Base-by-base conservation (phyloP, 306 rosid genomes). In the Trichosanthes truncata region DNA sequence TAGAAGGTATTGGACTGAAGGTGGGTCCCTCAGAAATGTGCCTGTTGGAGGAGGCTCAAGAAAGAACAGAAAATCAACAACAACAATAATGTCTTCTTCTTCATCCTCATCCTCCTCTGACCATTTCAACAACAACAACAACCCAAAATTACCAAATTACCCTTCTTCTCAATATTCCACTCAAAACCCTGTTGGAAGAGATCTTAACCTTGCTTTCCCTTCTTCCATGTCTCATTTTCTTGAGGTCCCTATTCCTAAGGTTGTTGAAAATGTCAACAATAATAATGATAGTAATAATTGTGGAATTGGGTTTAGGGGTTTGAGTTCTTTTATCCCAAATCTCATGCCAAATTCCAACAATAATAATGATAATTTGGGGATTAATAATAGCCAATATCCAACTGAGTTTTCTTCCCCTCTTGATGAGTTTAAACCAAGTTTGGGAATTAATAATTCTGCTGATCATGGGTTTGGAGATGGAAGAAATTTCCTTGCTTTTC, bases 1-100 rank as follows among this genome's bases (percentile, higher is more conserved):
- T 76, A 86, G 91, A 84, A 87, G 96, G 87, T 93, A 93, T 49
- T 93, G 97, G 97, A 93, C 96, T 31, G 88, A 88, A 71, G 94
- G 94, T 59, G 96, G 97, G 14, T 85, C 93, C 49, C 86, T 93
- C 33, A 83, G 97, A 79, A 93, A 86, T 87, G 86, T 93, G 43
- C 97, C 97, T 5, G 94, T 93, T 0, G 97, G 97, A 1, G 97
- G 97, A 3, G 93, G 89, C 0, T 84, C 68, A 31, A 61, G 68
- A 61, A 61, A 61, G 68, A 61, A 31, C 9, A 29, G 38, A 31
- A 61, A 61, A 13, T 5, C 67, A 26, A 0, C 67, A 60, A 4
- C 66, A 59, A 25, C 29, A 56, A 56, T 3, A n/a, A 2, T 23
- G 14, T 8, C 12, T 57, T n/a, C 31, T 7, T 7, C 65, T 23